Conservation (phyloP, 2,329 filamentous ascomycete species). For the Trichophyton mentagrophytes region DNA sequence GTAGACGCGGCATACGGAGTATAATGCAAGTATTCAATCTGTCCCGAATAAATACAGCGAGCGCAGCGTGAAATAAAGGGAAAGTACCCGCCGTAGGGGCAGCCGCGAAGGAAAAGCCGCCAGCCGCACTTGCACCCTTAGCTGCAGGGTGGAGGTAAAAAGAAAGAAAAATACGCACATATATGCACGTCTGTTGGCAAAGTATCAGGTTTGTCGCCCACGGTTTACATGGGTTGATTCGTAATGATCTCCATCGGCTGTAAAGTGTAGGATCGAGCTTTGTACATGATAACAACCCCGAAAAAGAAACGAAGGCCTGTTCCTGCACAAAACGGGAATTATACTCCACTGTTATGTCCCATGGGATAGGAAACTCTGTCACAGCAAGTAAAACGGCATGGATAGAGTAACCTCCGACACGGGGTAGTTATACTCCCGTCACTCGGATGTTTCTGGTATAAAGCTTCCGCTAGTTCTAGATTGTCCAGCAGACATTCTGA, state of each 20-base stretch:
- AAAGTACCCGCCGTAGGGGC: not conserved
- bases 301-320: conserved; percentile 6
- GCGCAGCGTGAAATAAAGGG: not conserved
- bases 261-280: not conserved
- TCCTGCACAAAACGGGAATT: conserved; percentile 5
- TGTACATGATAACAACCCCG: not conserved
- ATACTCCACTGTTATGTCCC: not conserved
- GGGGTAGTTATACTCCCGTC: not conserved
- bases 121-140: conserved; percentile 1
- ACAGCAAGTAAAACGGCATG: not conserved
- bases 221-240: not conserved
- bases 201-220: not conserved
- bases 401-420: not conserved
- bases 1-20: too few relatives aligned
- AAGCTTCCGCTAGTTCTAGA: not conserved
- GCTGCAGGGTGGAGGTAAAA: not conserved
- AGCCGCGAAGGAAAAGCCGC: not conserved
- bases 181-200: not conserved
- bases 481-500: not conserved
- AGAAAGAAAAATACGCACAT: not conserved
- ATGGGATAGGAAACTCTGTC: conserved; percentile 3
- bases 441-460: not conserved
- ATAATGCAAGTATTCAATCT: not conserved
- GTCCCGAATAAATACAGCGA: not conserved
- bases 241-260: conserved; percentile 2